A percentile compares a stretch with the other conserved stretches of the same genome.
phyloP scores from a whole-genome alignment of 1,139 yeast species.

The Suhomyces guaymorum region DNA sequence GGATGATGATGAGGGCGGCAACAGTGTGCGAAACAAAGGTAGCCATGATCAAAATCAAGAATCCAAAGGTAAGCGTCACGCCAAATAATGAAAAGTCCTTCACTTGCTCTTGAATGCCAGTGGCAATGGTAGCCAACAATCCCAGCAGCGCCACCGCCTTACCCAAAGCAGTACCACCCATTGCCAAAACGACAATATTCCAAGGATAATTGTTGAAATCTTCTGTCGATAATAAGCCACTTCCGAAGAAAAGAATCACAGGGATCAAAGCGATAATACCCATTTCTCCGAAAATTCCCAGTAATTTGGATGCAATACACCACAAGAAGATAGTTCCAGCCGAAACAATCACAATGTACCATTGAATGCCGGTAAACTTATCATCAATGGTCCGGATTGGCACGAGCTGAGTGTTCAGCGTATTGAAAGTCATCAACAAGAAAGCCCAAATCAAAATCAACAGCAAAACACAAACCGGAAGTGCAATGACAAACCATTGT shows the following conservation, averaged over 20 bases:
- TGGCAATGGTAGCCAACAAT: slow-evolving; percentile 62
- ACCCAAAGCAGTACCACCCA: slow-evolving; percentile 80
- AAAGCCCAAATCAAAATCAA: slow-evolving; percentile 58
- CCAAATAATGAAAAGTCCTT: slow-evolving; percentile 59
- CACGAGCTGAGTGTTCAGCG: slow-evolving; percentile 44
- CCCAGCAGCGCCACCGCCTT: slow-evolving; percentile 76
- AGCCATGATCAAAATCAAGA: slow-evolving; percentile 64
- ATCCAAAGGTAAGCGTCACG: slow-evolving; percentile 64
- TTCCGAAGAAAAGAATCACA: slow-evolving; percentile 65
- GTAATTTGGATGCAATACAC: slow-evolving; percentile 66
- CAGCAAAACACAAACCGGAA: slow-evolving; percentile 61
- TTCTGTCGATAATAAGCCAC: slow-evolving; percentile 62
- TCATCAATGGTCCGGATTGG: slow-evolving; percentile 62
- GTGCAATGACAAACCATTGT: slow-evolving; percentile 69
- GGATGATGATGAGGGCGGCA: slow-evolving; percentile 71
- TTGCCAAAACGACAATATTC: slow-evolving; percentile 73
- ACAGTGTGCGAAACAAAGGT: slow-evolving; percentile 79
- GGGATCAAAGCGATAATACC: slow-evolving; percentile 72
- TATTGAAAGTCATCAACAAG: slow-evolving; percentile 57
- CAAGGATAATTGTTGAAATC: slow-evolving; percentile 75
- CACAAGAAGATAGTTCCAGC: slow-evolving; percentile 63
- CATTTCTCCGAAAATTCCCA: slow-evolving; percentile 63
- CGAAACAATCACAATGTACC: slow-evolving; percentile 57
- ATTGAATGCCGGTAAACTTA: slow-evolving; percentile 59
- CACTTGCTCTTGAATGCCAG: slow-evolving; percentile 55